Evolutionary conservation across 140 eudicot genomes (phyloP), one percentile per base, ranked within the genome.

Genomic region (Senecio squalidus): DNA sequence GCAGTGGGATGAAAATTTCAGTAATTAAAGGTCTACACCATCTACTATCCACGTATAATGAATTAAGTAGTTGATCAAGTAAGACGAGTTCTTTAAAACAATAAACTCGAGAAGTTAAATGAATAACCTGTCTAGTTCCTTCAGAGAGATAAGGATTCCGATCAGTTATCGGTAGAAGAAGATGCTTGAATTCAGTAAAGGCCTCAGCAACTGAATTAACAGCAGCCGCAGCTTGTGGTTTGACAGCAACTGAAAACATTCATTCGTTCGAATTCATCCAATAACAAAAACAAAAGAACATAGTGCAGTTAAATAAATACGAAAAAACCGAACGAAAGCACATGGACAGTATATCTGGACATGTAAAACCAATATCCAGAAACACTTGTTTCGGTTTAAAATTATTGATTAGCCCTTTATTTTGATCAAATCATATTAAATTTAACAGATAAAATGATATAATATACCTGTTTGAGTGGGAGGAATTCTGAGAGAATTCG

Each of bases 71-170:
- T n/a, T n/a, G n/a, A n/a, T n/a, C n/a, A n/a, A n/a, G n/a, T n/a
- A n/a, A n/a, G n/a, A n/a, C n/a, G n/a, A n/a, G n/a, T n/a, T n/a
- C n/a, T n/a, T n/a, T n/a, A n/a, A n/a, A n/a, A n/a, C n/a, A n/a
- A n/a, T n/a, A n/a, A n/a, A n/a, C n/a, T n/a, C n/a, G n/a, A n/a
- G n/a, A n/a, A n/a, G n/a, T n/a, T n/a, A 43, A 49, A 18, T 29
- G 9, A 69, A 30, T 55, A 54, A 85, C 96, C 98, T 92, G 96
- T 81, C 95, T 84, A 60, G 95, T 81, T 58, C 98, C 98, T 78
- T 91, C 98, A 4, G 96, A 83, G 24, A 91, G 94, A 73, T 84
- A 87, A 57, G 98, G 98, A 52, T 92, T 92, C 33, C 89, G 76
- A 49, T 92, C 95, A 15, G 94, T 87, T 58, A 92, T 83, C 14